Evolutionary conservation across 1,284 basidiomycete genomes (phyloP).

Genomic region (Ceratobasidium sp.): DNA sequence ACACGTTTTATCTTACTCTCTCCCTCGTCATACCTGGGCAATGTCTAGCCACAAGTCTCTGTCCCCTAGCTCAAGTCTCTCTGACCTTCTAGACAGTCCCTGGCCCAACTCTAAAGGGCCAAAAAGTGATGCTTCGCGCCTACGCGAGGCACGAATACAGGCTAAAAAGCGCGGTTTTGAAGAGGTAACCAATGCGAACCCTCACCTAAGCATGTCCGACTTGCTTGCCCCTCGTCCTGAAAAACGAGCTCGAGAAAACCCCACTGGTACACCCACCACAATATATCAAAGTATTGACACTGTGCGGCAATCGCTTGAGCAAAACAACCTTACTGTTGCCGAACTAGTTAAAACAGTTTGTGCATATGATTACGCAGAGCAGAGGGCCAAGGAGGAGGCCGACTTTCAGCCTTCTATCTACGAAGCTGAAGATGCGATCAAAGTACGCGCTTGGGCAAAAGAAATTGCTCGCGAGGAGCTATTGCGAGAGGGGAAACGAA

Average conservation of each 20-base stretch:
- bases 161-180: not conserved
- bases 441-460: not conserved
- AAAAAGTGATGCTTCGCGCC: conserved; percentile 7
- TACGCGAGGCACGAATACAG: not conserved
- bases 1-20: not conserved
- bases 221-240: not conserved
- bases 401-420: not conserved
- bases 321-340: not conserved
- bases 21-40: not conserved
- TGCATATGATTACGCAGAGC: not conserved
- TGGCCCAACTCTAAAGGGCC: conserved; percentile 7
- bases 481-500: not conserved
- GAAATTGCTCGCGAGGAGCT: not conserved
- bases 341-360: not conserved
- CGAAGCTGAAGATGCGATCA: not conserved
- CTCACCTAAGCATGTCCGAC: not conserved
- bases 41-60: not conserved
- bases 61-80: not conserved
- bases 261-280: not conserved
- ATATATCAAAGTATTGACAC: not conserved
- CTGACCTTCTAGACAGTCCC: not conserved
- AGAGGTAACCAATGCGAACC: not conserved
- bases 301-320: not conserved
- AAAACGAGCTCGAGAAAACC: not conserved
- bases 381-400: not conserved